These are phyloP conservation scores for Carex parvula DNA, from an alignment of 176 grass and related monocot genomes.

Conservation along the genomic window DNA sequence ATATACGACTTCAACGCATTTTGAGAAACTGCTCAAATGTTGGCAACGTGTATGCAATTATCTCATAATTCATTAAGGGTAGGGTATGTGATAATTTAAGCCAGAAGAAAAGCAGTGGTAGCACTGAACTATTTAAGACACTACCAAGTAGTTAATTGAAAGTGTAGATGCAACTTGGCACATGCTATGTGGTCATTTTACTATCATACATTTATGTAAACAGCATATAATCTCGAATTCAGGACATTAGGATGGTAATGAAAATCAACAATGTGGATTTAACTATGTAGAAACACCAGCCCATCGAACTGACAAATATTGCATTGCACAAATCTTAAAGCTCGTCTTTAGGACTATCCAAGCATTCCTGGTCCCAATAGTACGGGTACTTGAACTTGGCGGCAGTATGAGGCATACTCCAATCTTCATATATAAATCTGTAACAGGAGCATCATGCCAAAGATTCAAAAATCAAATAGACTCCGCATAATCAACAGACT, in stretches of 20 bases:
- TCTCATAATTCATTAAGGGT: too few species aligned
- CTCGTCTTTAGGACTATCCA: slow-evolving; percentile 63
- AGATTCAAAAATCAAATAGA: slow-evolving; percentile 1
- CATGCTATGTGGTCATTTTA: neutral
- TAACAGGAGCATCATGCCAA: neutral
- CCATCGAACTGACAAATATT: neutral
- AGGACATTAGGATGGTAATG: neutral
- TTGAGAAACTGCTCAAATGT: too few species aligned
- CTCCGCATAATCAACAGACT: neutral
- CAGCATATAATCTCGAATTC: neutral
- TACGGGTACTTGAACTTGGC: slow-evolving; percentile 76
- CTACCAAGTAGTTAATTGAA: neutral
- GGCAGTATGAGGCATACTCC: slow-evolving; percentile 65
- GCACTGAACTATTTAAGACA: neutral
- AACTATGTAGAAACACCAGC: neutral
- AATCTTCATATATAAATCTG: slow-evolving; percentile 88
- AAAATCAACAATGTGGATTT: neutral
- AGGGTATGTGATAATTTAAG: neutral
- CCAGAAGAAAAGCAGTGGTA: neutral
- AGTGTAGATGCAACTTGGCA: neutral
- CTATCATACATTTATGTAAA: neutral
- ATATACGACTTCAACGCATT: too few species aligned
- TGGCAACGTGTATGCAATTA: too few species aligned
- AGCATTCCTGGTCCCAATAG: slow-evolving; percentile 76
- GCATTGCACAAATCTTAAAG: slow-evolving; percentile 32